These are phyloP conservation scores for Friedmanniomyces simplex DNA, from an alignment of 495 filamentous ascomycete genomes.

Conservation along the genomic window DNA sequence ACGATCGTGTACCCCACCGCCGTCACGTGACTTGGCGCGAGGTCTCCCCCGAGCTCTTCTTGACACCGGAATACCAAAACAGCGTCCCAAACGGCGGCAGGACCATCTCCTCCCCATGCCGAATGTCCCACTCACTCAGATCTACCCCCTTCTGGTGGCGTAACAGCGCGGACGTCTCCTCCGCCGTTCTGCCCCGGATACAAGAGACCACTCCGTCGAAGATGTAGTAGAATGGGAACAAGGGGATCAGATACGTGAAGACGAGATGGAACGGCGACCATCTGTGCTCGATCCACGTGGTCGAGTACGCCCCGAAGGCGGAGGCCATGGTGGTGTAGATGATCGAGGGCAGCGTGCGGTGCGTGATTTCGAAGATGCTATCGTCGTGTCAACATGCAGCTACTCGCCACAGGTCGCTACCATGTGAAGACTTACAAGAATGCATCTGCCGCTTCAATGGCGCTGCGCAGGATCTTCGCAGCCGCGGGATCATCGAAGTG, in stretches of 20 bases:
- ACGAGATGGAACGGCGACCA: background rate
- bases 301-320: background rate
- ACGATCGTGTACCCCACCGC: no score
- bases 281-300: background rate
- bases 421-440: background rate
- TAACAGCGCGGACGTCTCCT: background rate
- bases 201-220: background rate
- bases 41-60: background rate
- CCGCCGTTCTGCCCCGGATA: background rate
- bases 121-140: background rate
- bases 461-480: background rate
- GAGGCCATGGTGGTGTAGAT: background rate
- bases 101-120: background rate
- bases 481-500: background rate
- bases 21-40: background rate
- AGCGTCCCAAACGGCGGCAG: background rate
- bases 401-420: background rate
- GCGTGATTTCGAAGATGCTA: conserved; percentile 1
- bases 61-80: background rate
- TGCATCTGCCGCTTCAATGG: background rate
- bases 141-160: background rate
- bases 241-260: background rate
- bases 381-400: background rate
- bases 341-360: background rate
- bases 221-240: conserved; percentile 1